Base-by-base conservation (phyloP, 1,284 basidiomycete genomes). In the Phylloporus sp. region DNA sequence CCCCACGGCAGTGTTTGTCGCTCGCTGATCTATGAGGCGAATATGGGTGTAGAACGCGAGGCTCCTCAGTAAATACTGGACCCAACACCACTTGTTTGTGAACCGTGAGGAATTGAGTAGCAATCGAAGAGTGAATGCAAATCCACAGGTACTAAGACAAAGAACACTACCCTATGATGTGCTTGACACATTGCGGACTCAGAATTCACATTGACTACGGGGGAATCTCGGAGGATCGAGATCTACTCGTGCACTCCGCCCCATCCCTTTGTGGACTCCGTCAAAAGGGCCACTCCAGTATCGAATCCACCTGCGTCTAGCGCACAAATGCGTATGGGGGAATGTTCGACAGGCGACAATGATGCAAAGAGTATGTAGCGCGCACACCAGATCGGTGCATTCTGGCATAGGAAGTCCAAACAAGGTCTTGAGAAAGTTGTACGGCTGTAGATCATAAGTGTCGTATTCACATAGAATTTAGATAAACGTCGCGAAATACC, bases 341-440 rank as follows among this genome's bases (percentile, higher is more conserved):
- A n/a, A 15, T 77, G 72, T 17, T 75, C 75, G 19, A 76, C 55
- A 14, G 77, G 78, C n/a, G 77, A 29, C 14, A 53, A 70, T 19
- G 56, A 37, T 15, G 25, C 39, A n/a, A 0, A 78, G 77, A 0
- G 68, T 79, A 25, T 70, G 67, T 45, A 77, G 69, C 20, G 65
- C 32, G 43, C 80, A 80, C 1, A 74, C 61, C 45, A 78, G 60
- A 35, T 66, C 66, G 0, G 77, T 60, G 52, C 72, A 80, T 23
- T 78, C 72, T 14, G 70, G 65, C 0, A 78, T 57, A 4, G 77
- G 76, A 23, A 78, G 25, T 41, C 79, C 78, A 14, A 76, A 70
- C 19, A 78, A 74, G 41, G 78, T 77, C 65, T 77, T 77, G 41
- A 78, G 77, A 70, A 78, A 79, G 73, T 78, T 78, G 43, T 75